phyloP scores from a whole-genome alignment of 2,329 filamentous ascomycete species.

The Sporothrix curviconia region DNA sequence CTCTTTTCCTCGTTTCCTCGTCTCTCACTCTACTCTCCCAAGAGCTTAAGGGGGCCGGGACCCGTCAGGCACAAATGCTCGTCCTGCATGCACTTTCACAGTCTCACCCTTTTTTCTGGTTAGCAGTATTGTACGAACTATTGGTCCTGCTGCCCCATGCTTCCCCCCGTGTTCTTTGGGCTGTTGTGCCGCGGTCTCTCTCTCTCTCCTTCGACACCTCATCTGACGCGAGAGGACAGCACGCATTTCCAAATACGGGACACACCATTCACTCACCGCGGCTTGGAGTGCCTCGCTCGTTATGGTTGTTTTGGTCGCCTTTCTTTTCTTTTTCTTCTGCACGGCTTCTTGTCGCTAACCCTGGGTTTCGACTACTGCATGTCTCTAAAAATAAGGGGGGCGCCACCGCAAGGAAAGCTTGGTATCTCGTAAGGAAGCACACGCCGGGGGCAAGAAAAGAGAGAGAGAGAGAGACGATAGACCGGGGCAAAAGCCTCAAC shows the following conservation, averaged over 20 bases:
- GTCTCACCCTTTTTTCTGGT: background rate
- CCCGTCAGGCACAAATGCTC: conserved; percentile 13
- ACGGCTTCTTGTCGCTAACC: too few relatives aligned
- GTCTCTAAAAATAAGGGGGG: background rate
- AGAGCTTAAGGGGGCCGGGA: background rate
- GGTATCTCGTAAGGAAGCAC: background rate
- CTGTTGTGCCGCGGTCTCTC: background rate
- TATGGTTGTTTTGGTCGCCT: background rate
- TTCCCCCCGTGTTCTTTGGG: too few relatives aligned
- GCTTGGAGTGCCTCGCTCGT: background rate
- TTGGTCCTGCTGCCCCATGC: background rate
- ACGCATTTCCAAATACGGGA: background rate
- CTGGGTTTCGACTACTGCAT: background rate
- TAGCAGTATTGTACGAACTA: background rate
- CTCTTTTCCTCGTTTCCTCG: too few relatives aligned
- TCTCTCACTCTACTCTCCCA: too few relatives aligned
- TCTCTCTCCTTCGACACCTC: background rate
- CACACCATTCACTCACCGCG: conserved; percentile 7
- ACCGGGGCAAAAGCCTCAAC: too few relatives aligned
- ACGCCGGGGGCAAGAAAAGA: background rate
- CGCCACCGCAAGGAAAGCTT: background rate
- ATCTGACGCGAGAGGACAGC: background rate
- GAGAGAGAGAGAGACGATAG: too few relatives aligned
- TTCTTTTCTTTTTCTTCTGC: background rate
- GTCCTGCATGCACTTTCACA: background rate